Evolutionary conservation across 495 filamentous ascomycete genomes (phyloP).

Genomic region (Podospora sp.): DNA sequence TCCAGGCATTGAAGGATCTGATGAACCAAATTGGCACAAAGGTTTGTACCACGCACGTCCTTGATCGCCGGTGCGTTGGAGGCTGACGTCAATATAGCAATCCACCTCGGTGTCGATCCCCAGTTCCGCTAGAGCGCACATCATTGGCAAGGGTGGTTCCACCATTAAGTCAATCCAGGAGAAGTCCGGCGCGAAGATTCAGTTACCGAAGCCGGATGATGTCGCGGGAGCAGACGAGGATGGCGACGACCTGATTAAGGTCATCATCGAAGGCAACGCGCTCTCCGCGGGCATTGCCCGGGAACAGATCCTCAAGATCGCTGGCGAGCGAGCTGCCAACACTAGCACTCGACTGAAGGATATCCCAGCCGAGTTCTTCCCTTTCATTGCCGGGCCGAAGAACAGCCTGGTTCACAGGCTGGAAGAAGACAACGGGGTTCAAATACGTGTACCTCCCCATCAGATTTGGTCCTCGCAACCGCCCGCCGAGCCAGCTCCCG

Average conservation of each 20-base stretch:
- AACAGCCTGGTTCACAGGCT: slow-evolving; percentile 66
- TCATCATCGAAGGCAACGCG: slow-evolving; percentile 87
- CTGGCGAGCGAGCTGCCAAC: slow-evolving; percentile 79
- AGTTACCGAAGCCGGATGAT: slow-evolving; percentile 79
- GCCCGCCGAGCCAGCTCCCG: slow-evolving; percentile 63
- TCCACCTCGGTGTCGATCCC: slow-evolving; percentile 77
- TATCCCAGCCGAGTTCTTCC: slow-evolving; percentile 90
- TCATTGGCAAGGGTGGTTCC: slow-evolving; percentile 90
- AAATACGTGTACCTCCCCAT: slow-evolving; percentile 78
- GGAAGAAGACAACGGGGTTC: slow-evolving; percentile 64
- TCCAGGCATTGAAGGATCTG: slow-evolving; percentile 82
- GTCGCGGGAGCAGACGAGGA: slow-evolving; percentile 66
- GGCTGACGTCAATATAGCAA: slow-evolving; percentile 52
- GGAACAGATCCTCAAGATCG: slow-evolving; percentile 79
- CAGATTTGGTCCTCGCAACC: slow-evolving; percentile 71
- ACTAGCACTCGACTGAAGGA: slow-evolving; percentile 75
- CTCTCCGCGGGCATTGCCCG: slow-evolving; percentile 78
- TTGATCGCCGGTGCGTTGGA: neutral
- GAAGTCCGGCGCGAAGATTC: slow-evolving; percentile 82
- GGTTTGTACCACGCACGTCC: slow-evolving; percentile 48
- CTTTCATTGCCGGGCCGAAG: slow-evolving; percentile 87
- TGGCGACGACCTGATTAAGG: slow-evolving; percentile 78
- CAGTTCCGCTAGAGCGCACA: slow-evolving; percentile 74
- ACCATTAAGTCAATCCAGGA: slow-evolving; percentile 85
- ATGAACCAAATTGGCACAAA: slow-evolving; percentile 82